These are phyloP conservation scores for Cylindrotheca closterium DNA, from an alignment of 108 stramenopile species.

Conservation along the genomic window DNA sequence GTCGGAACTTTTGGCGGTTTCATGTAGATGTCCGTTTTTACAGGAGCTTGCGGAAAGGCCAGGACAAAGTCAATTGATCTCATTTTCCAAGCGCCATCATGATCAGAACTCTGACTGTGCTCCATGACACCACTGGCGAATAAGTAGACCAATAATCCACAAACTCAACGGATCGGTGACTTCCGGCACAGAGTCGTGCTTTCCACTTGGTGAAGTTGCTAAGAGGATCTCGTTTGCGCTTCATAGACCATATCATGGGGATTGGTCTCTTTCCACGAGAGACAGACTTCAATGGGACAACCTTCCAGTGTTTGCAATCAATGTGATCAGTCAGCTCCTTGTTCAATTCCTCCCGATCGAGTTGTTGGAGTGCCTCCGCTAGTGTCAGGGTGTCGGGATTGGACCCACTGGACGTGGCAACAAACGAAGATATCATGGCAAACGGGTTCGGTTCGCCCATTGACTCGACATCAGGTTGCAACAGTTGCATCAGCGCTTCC, in stretches of 20 bases:
- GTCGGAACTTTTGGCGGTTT: constrained; percentile 36
- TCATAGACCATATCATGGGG: constrained; percentile 44
- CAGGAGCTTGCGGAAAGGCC: constrained; percentile 45
- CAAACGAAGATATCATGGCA: too few relatives aligned
- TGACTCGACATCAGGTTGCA: too few relatives aligned
- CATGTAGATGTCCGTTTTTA: constrained; percentile 41
- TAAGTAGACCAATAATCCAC: neutral
- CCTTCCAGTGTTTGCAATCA: neutral
- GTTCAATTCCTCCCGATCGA: neutral
- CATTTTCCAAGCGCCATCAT: too few relatives aligned
- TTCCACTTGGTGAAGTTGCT: neutral
- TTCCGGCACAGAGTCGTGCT: neutral
- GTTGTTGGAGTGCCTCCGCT: neutral
- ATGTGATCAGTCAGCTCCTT: neutral
- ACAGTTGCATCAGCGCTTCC: too few relatives aligned
- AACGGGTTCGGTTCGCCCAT: too few relatives aligned
- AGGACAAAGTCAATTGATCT: constrained; percentile 43
- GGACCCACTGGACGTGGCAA: neutral
- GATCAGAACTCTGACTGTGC: too few relatives aligned
- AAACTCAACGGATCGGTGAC: neutral
- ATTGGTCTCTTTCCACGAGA: neutral
- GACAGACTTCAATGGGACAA: neutral
- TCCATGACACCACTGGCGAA: too few relatives aligned
- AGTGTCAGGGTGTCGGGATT: neutral
- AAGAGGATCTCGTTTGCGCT: constrained; percentile 40